Evolutionary conservation across 768 basidiomycete genomes (phyloP), one percentile per base, ranked within the genome.

Genomic region (Pulveroboletus sp.): DNA sequence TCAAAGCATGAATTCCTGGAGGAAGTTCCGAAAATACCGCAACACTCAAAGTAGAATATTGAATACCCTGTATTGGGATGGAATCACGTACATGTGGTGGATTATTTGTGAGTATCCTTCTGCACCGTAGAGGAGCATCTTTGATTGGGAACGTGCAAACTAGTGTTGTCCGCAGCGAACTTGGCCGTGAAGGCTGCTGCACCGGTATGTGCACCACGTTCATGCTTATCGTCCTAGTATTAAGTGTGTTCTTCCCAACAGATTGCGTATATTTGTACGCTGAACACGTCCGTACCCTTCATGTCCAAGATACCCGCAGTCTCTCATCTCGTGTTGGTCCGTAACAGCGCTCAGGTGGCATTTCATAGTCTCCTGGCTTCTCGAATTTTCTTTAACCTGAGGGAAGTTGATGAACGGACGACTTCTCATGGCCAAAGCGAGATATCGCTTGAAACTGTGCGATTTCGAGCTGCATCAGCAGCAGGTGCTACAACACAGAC

Each of bases 371-470:
- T 67, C 10, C 52, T 65, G 8, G 54, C 59, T 35, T 59, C 51
- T 39, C 55, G 65, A n/a, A 65, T 65, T 17, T 56, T 65, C 31
- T 65, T 65, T 55, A 59, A 57, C 39, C 63, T 67, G 5, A 56
- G 40, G 17, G 33, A 57, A 14, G 56, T 55, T 26, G 54, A 57
- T 37, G 31, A 35, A 32, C 35, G 41, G 11, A 26, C n/a, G 0
- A 30, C 30, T 8, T 17, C 27, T 9, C n/a, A 6, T 1, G 38
- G 6, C 21, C 21, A 21, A 15, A 5, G 31, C 0, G 49, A 33
- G 1, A 2, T 44, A 5, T 32, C 56, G 5, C 56, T 62, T 0
- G 43, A 24, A 11, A 24, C 50, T 1, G 24, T 61, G 39, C 50
- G 10, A 4, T 53, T 17, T 31, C 46, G 27, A 5, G 13, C 28